Base-by-base conservation (phyloP, 164 flowering plant species). In the Santalum album region DNA sequence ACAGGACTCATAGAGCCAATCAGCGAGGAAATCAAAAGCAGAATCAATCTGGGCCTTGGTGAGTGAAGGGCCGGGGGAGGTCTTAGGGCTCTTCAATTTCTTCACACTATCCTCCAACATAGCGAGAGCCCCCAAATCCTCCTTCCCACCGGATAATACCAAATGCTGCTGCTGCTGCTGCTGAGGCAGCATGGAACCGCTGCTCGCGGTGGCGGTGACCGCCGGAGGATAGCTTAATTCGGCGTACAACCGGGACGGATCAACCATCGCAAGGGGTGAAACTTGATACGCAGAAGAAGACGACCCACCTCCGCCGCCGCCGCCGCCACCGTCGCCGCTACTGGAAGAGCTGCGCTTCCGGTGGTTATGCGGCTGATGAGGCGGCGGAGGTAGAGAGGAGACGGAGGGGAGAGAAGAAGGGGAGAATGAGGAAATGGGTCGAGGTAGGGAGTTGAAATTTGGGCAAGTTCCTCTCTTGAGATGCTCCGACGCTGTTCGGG, bases 61-160 rank as follows among this genome's bases (percentile, higher is more conserved):
- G 12, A 94, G 67, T 2, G 80, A 53, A n/a, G 92, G 88, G 1
- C 85, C 80, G 3, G 88, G 88, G 0, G 88, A 79, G 1, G 96
- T 70, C 53, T 87, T 90, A 0, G 97, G 96, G 53, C 96, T 87
- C 69, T 83, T 88, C 25, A 94, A 73, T 78, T 78, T 81, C 76
- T 87, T 90, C 57, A 94, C 97, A 62, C 97, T 87, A 56, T 94
- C 92, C 64, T 94, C 96, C 67, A 94, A 58, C 97, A 83, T 83
- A 7, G 92, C 97, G 23, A 90, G 58, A 23, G 99, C 82, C 16
- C 88, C 96, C 61, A 91, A 72, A 60, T 91, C 98, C 65, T 88
- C 98, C 55, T 88, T 91, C 32, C 98, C 98, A 16, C 98, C 98
- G 2, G 98, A 91, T 4, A 91, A 62, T 62, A 79, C 53, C 84